Evolutionary conservation across 768 basidiomycete genomes (phyloP).

Genomic region (Suillus plorans): DNA sequence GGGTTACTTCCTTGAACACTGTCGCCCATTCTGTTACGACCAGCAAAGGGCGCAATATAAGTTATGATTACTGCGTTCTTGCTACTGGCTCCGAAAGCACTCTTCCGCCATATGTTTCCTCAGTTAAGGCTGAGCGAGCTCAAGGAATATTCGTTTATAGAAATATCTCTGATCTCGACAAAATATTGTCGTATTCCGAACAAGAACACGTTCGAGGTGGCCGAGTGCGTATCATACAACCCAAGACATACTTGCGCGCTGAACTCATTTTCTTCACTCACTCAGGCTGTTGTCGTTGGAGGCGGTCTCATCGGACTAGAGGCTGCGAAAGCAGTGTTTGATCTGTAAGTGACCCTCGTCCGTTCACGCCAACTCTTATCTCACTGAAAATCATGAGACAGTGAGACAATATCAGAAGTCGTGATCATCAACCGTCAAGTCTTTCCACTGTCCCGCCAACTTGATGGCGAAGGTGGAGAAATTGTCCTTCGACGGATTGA

Average conservation of each 20-base stretch:
- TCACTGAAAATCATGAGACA: not conserved
- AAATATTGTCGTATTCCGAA: slow-evolving; percentile 59
- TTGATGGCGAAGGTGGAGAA: slow-evolving; percentile 57
- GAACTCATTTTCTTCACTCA: not conserved
- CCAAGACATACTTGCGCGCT: not conserved
- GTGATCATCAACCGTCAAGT: slow-evolving; percentile 52
- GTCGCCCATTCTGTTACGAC: slow-evolving; percentile 45
- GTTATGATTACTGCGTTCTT: slow-evolving; percentile 64
- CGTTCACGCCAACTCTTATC: not conserved
- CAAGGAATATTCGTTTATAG: slow-evolving; percentile 72
- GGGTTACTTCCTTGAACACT: slow-evolving; percentile 39
- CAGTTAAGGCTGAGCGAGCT: slow-evolving; percentile 36
- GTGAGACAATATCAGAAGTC: slow-evolving; percentile 42
- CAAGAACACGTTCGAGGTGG: slow-evolving; percentile 38
- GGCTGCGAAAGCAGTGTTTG: slow-evolving; percentile 71
- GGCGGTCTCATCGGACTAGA: slow-evolving; percentile 74
- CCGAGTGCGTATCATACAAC: slow-evolving; percentile 15
- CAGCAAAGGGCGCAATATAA: slow-evolving; percentile 41
- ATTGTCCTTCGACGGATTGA: slow-evolving; percentile 61
- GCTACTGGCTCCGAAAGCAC: slow-evolving; percentile 70
- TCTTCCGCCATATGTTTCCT: slow-evolving; percentile 56
- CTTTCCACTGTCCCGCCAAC: slow-evolving; percentile 58
- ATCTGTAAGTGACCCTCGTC: slow-evolving; percentile 38
- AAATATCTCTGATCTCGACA: slow-evolving; percentile 66
- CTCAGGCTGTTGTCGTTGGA: slow-evolving; percentile 55